These are phyloP conservation scores for Candida ascalaphidarum DNA, from an alignment of 805 yeast genomes.

Conservation along the genomic window DNA sequence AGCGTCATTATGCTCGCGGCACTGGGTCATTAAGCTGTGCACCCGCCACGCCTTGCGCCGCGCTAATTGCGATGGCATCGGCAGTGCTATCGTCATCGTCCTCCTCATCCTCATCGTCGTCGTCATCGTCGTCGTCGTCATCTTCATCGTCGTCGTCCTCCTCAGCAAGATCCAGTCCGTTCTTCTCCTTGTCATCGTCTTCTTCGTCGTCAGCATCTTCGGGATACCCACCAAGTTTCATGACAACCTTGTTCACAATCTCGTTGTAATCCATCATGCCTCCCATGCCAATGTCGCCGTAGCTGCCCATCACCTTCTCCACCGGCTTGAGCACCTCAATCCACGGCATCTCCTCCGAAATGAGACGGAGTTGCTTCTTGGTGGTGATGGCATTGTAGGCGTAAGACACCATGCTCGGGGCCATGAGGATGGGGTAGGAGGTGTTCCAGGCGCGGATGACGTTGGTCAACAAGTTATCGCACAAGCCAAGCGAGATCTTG, in stretches of 20 bases:
- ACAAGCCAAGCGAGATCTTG: slow-evolving; percentile 81
- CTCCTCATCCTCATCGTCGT: slow-evolving; percentile 29
- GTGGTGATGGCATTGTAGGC: slow-evolving; percentile 88
- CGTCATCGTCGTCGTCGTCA: slow-evolving; percentile 25
- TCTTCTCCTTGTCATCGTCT: slow-evolving; percentile 36
- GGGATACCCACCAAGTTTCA: slow-evolving; percentile 51
- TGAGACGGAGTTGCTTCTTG: slow-evolving; percentile 65
- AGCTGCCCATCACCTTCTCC: slow-evolving; percentile 84
- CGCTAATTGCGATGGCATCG: too few species aligned
- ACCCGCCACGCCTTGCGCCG: too few species aligned
- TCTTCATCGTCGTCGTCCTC: slow-evolving; percentile 19
- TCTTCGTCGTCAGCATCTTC: slow-evolving; percentile 44
- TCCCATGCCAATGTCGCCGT: slow-evolving; percentile 99
- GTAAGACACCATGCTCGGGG: slow-evolving; percentile 94
- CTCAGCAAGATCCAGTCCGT: slow-evolving; percentile 13
- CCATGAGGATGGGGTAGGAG: slow-evolving; percentile 76
- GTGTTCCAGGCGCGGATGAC: slow-evolving; percentile 96
- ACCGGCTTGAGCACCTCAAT: slow-evolving; percentile 89
- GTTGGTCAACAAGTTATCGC: slow-evolving; percentile 86
- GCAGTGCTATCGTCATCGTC: slow-evolving; percentile 40
- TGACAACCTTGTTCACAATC: slow-evolving; percentile 76
- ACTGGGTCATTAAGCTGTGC: too few species aligned
- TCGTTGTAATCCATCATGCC: slow-evolving; percentile 99
- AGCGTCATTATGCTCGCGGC: too few species aligned
- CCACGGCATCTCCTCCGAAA: slow-evolving; percentile 91